A percentile compares a stretch with the other conserved stretches of the same genome.
Conservation (phyloP, 352 stramenopile species). For the Globisporangium polare region DNA sequence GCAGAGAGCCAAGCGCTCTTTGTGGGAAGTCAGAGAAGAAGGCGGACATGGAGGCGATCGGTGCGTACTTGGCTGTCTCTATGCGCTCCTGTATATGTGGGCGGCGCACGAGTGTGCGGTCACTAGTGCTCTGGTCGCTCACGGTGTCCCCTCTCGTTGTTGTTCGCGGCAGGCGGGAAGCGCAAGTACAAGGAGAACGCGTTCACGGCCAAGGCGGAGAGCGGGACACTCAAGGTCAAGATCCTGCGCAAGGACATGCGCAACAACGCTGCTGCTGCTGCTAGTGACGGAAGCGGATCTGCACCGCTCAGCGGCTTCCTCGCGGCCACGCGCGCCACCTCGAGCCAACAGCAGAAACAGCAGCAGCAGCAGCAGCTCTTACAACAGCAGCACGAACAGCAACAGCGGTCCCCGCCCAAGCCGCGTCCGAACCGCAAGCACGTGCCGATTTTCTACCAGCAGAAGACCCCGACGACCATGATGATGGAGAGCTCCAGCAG, state of each 20-base stretch:
- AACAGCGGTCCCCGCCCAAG: slow-evolving; percentile 51
- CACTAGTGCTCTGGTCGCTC: not conserved
- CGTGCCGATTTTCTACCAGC: slow-evolving; percentile 79
- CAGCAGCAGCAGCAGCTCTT: slow-evolving; percentile 3
- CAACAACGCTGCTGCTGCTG: not conserved
- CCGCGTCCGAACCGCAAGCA: slow-evolving; percentile 79
- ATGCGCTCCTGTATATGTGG: not conserved
- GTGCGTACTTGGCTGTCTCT: slow-evolving; percentile 5
- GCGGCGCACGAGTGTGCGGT: not conserved
- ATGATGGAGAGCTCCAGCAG: slow-evolving; percentile 15
- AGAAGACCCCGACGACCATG: slow-evolving; percentile 14
- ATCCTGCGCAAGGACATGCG: slow-evolving; percentile 56
- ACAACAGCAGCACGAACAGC: not conserved
- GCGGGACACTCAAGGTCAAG: slow-evolving; percentile 73
- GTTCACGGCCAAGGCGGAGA: slow-evolving; percentile 73
- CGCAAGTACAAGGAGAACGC: slow-evolving; percentile 74
- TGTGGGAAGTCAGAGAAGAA: not conserved
- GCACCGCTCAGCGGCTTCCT: slow-evolving; percentile 8
- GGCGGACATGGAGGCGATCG: slow-evolving; percentile 17
- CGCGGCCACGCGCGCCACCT: not conserved
- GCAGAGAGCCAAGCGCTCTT: not conserved
- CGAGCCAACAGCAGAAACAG: not conserved
- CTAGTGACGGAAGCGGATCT: not conserved
- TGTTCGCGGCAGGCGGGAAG: slow-evolving; percentile 34
- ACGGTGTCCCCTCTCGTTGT: not conserved